Conservation (phyloP, 495 filamentous ascomycete species). For the Extremus antarcticus region DNA sequence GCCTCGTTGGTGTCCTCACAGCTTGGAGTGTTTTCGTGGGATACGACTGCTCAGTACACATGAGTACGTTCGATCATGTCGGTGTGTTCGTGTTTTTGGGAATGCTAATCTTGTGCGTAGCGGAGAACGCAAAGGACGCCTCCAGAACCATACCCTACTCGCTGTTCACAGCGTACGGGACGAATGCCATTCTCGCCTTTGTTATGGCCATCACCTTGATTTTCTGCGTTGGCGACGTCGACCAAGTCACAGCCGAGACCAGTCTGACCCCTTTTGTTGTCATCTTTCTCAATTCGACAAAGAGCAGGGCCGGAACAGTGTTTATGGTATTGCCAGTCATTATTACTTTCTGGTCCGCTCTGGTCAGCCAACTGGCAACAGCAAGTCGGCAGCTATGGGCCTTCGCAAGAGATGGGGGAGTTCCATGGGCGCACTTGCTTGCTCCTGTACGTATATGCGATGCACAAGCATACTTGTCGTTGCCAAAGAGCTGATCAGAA, state of each 20-base stretch:
- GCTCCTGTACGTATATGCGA: constrained; percentile 5
- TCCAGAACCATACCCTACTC: constrained; percentile 5
- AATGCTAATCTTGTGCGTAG: no score
- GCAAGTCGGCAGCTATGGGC: constrained; percentile 14
- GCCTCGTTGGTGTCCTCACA: neutral
- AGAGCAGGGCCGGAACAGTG: constrained; percentile 17
- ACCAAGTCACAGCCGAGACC: neutral
- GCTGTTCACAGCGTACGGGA: neutral
- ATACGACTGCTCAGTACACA: constrained; percentile 11
- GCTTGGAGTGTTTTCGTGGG: constrained; percentile 4
- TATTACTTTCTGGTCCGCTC: neutral
- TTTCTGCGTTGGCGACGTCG: neutral
- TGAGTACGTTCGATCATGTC: constrained; percentile 8
- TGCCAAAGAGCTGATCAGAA: no score
- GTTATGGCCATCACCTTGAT: constrained; percentile 1
- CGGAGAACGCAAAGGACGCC: constrained; percentile 10
- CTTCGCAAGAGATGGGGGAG: constrained; percentile 8
- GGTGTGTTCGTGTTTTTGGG: no score
- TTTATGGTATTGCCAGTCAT: constrained; percentile 13
- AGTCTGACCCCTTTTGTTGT: constrained; percentile 5
- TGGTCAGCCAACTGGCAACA: constrained; percentile 7
- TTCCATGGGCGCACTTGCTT: neutral
- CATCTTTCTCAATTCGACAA: constrained; percentile 9
- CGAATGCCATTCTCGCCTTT: neutral
- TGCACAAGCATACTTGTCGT: no score